Percentiles rank a stretch among this genome's conserved stretches.
These are phyloP conservation scores for Schrenkiella parvula DNA, from an alignment of 345 rosid genomes.

Conservation along the genomic window DNA sequence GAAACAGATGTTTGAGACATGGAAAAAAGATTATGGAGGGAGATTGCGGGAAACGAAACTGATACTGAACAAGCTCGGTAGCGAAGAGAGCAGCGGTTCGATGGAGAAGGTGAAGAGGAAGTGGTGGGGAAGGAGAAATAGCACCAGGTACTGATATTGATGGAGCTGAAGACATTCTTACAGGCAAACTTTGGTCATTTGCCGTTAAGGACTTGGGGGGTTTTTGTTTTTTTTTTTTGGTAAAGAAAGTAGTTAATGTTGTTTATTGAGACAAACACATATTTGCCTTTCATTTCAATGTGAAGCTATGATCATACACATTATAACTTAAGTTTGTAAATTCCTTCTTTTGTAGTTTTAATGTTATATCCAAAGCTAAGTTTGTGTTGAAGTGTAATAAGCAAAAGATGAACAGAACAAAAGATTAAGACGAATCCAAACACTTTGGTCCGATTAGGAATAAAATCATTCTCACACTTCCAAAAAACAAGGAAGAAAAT, in stretches of 20 bases:
- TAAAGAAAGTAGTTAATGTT: slow-evolving; percentile 10
- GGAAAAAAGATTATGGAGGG: slow-evolving; percentile 91
- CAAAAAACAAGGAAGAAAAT: slow-evolving; percentile 10
- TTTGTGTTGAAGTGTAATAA: not conserved
- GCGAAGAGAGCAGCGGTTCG: slow-evolving; percentile 66
- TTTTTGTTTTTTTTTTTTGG: not conserved
- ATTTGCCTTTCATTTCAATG: slow-evolving; percentile 2
- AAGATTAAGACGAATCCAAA: slow-evolving; percentile 4
- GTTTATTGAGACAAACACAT: slow-evolving; percentile 4
- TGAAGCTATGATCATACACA: slow-evolving; percentile 5
- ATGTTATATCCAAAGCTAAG: not conserved
- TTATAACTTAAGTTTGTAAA: slow-evolving; percentile 21
- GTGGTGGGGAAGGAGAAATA: slow-evolving; percentile 98
- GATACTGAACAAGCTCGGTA: slow-evolving; percentile 80
- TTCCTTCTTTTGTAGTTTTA: not conserved
- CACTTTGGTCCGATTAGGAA: not conserved
- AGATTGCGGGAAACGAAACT: slow-evolving; percentile 86
- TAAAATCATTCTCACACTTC: not conserved
- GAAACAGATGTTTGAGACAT: slow-evolving; percentile 93
- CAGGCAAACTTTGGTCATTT: slow-evolving; percentile 31
- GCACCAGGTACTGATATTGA: slow-evolving; percentile 54
- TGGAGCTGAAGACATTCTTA: slow-evolving; percentile 10
- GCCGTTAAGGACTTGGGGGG: slow-evolving; percentile 24
- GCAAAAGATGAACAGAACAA: not conserved
- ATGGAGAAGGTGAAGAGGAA: slow-evolving; percentile 71